These are phyloP conservation scores for Streptanthus diversifolius DNA, from an alignment of 345 rosid species.

Conservation along the genomic window DNA sequence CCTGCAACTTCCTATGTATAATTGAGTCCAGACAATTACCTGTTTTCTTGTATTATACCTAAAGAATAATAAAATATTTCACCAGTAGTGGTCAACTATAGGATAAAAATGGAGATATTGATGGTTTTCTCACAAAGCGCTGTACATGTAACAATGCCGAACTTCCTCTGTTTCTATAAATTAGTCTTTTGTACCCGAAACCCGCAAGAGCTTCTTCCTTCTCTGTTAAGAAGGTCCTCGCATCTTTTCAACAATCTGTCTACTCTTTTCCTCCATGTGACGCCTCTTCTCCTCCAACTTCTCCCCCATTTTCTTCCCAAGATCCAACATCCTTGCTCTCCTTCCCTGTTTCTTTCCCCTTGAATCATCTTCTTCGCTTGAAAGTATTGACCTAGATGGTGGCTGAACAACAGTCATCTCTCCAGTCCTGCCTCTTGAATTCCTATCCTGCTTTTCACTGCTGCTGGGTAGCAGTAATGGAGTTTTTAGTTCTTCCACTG, in stretches of 20 bases:
- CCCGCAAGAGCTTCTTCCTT: constrained; percentile 4
- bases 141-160: constrained; percentile 24
- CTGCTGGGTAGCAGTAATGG: constrained; percentile 44
- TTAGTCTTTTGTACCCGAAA: not conserved
- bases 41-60: constrained; percentile 21
- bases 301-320: constrained; percentile 92
- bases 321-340: constrained; percentile 70
- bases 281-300: constrained; percentile 88
- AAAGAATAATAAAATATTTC: constrained; percentile 1
- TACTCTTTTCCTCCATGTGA: constrained; percentile 74
- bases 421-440: constrained; percentile 17
- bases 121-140: constrained; percentile 4
- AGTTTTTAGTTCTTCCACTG: constrained; percentile 49
- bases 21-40: constrained; percentile 7
- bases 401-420: constrained; percentile 27
- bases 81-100: not conserved
- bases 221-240: constrained; percentile 43
- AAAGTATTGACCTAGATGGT: constrained; percentile 28
- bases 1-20: constrained; percentile 18
- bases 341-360: constrained; percentile 64
- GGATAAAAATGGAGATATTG: not conserved
- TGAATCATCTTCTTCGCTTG: constrained; percentile 49
- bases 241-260: constrained; percentile 83
- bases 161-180: constrained; percentile 7
- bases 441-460: constrained; percentile 39